phyloP scores from a whole-genome alignment of 257 asterid genomes.

The Penstemon davidsonii region DNA sequence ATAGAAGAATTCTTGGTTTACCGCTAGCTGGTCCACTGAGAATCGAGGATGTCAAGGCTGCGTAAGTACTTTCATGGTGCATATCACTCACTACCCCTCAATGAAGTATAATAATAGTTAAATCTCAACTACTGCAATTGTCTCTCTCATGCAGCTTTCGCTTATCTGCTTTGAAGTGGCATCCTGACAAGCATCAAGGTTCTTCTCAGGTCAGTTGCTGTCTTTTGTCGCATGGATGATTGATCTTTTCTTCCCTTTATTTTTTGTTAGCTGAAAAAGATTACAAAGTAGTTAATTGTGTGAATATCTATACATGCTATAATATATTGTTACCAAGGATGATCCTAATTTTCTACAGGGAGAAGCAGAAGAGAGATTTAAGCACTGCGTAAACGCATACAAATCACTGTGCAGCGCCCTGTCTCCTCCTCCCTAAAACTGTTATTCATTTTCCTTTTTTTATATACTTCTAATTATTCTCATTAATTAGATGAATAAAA shows the following conservation, averaged over 20 bases:
- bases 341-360: constrained; percentile 43
- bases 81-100: too few relatives aligned
- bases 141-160: constrained; percentile 63
- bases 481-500: too few relatives aligned
- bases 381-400: constrained; percentile 73
- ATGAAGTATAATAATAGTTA: neutral
- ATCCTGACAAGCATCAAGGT: constrained; percentile 90
- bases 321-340: neutral
- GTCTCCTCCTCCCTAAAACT: constrained; percentile 12
- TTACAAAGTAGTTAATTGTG: neutral
- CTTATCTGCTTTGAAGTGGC: constrained; percentile 84
- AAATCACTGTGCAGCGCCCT: constrained; percentile 63
- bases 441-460: too few relatives aligned
- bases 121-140: constrained; percentile 1
- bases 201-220: constrained; percentile 60
- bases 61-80: constrained; percentile 56
- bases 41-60: constrained; percentile 80
- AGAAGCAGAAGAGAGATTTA: constrained; percentile 78
- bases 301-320: neutral
- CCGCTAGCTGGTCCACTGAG: constrained; percentile 70
- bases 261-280: neutral
- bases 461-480: too few relatives aligned
- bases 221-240: neutral
- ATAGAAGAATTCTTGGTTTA: constrained; percentile 71
- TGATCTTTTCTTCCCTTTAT: neutral